Evolutionary conservation across 176 grass and related monocot genomes (phyloP), one percentile per base, ranked within the genome.

Genomic region (Oryza meridionalis): DNA sequence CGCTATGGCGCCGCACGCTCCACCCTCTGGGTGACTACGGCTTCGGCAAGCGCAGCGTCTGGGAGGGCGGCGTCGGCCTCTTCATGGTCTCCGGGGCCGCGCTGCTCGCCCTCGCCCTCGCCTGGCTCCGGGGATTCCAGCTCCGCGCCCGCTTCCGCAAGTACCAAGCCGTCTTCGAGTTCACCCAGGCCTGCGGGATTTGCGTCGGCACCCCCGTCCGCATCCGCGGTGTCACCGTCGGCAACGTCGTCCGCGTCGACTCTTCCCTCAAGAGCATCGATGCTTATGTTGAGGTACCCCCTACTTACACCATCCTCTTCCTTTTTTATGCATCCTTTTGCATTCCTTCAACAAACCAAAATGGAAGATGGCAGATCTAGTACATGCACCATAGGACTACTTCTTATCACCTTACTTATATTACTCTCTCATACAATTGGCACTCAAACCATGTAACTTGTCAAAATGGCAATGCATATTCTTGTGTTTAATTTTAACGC

Each of bases 31-130:
- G 96, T 6, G 97, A 99, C 69, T 96, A 86, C 47, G 97, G 97
- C 21, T 99, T 96, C 50, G 97, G 97, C 50, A 82, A 55, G n/a
- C 85, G 86, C 77, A 96, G 93, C 81, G 88, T 99, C 72, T 99
- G 93, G 97, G 97, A 99, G 80, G 97, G 97, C 70, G 97, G 97
- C 38, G 93, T 99, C 38, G 97, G 96, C 70, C 83, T 99, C 73
- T 96, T 99, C 90, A 92, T 99, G 90, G 93, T 99, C 73, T 94
- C 97, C 25, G 97, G 93, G 12, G 93, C 90, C 0, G 91, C 68
- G 17, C 64, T 99, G 22, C 82, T 99, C 11, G 97, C 91, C 22
- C 91, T 99, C 55, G 70, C 91, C 0, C 78, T 99, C 19, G 93
- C 90, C 4, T 99, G 97, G 97, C 91, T 99, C 66, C 76, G 91